A percentile compares a stretch with the other conserved stretches of the same genome.
Conservation (phyloP, 148 eudicot genomes). For the Chenopodium suecicum region DNA sequence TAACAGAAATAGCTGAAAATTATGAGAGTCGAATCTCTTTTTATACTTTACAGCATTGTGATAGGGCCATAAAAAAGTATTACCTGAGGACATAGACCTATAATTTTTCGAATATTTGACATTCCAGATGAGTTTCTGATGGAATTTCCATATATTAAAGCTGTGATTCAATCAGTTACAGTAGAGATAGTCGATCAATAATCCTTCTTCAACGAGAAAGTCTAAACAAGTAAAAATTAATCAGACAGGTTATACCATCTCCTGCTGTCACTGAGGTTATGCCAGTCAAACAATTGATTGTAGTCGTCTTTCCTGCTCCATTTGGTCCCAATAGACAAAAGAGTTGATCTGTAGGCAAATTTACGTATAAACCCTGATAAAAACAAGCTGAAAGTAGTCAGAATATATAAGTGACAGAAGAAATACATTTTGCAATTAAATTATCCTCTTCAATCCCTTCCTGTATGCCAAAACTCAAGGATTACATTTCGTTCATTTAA, state of each 20-base stretch:
- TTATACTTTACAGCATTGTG: too few relatives aligned
- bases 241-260: conserved; percentile 53
- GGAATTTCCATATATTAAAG: conserved; percentile 70
- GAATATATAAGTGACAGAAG: not conserved
- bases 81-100: conserved; percentile 97
- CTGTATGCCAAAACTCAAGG: too few relatives aligned
- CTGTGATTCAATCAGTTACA: conserved; percentile 33
- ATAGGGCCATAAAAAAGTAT: not conserved
- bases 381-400: not conserved
- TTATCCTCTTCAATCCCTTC: not conserved
- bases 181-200: not conserved
- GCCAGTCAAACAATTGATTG: conserved; percentile 85
- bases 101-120: conserved; percentile 74
- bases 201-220: not conserved
- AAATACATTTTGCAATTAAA: not conserved
- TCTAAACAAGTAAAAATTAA: not conserved
- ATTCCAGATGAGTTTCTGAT: conserved; percentile 70
- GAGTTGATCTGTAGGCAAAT: conserved; percentile 68
- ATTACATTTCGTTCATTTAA: too few relatives aligned
- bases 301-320: conserved; percentile 95
- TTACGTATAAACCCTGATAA: conserved; percentile 70
- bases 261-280: conserved; percentile 73
- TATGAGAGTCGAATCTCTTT: conserved; percentile 1
- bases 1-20: conserved; percentile 17
- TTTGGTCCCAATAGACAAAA: conserved; percentile 94